A percentile compares a stretch with the other conserved stretches of the same genome.
phyloP scores from a whole-genome alignment of 352 stramenopile genomes.

The Elongisporangium prolatum region DNA sequence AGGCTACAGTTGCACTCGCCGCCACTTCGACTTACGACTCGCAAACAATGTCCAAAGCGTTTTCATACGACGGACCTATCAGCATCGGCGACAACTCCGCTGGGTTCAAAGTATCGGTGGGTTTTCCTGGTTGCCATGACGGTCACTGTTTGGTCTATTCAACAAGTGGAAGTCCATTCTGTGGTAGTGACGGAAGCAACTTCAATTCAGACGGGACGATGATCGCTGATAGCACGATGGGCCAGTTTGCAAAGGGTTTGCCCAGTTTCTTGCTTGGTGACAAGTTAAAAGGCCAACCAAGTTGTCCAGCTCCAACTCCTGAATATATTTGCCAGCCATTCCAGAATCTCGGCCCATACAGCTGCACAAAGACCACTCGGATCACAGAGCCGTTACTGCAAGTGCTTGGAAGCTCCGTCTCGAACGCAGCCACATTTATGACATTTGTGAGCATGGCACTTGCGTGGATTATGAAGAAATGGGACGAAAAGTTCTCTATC shows the following conservation, averaged over 20 bases:
- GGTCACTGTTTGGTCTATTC: background rate
- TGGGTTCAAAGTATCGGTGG: background rate
- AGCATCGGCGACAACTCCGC: background rate
- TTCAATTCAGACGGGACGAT: background rate
- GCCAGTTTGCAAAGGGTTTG: background rate
- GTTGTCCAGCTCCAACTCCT: background rate
- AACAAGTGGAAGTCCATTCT: background rate
- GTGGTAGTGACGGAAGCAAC: background rate
- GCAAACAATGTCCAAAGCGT: background rate
- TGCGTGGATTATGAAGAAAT: background rate
- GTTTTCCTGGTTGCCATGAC: background rate
- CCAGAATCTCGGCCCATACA: background rate
- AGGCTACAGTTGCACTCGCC: background rate
- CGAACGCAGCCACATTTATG: background rate
- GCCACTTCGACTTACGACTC: background rate
- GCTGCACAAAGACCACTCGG: background rate
- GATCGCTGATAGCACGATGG: background rate
- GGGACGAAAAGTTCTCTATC: constrained; percentile 1
- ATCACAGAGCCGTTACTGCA: background rate
- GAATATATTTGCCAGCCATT: background rate
- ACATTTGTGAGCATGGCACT: background rate
- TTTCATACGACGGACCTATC: background rate
- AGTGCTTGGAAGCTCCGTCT: background rate
- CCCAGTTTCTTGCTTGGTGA: background rate
- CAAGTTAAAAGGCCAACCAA: background rate